Evolutionary conservation across 805 yeast species (phyloP).

Genomic region (Candida takata): DNA sequence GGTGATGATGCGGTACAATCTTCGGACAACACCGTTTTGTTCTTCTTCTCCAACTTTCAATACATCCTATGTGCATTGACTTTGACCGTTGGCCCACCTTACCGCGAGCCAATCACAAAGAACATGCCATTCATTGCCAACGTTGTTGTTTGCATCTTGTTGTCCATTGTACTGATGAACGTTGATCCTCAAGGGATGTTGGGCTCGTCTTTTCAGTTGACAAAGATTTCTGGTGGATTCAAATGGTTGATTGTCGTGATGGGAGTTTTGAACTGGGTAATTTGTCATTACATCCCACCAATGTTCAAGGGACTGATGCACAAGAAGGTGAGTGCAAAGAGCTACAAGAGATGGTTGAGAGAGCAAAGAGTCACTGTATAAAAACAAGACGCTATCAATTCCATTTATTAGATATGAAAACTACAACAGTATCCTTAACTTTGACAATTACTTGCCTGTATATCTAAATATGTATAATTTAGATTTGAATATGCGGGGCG

Average conservation of each 20-base stretch:
- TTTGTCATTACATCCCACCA: conserved; percentile 28
- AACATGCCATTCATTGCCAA: conserved; percentile 70
- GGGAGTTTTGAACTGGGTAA: conserved; percentile 43
- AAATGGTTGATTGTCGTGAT: conserved; percentile 42
- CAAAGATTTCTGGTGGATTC: conserved; percentile 46
- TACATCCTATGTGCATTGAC: conserved; percentile 78
- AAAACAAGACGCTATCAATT: not conserved
- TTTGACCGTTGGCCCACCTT: conserved; percentile 91
- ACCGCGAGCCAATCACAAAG: conserved; percentile 64
- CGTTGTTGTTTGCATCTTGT: conserved; percentile 38
- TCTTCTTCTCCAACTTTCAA: conserved; percentile 78
- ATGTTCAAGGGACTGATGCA: conserved; percentile 26
- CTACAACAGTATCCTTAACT: no score
- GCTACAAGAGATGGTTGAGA: conserved; percentile 27
- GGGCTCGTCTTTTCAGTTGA: conserved; percentile 72
- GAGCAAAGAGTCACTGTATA: conserved; percentile 10
- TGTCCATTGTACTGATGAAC: conserved; percentile 50
- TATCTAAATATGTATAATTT: no score
- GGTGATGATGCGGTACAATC: conserved; percentile 76
- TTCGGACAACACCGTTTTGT: conserved; percentile 84
- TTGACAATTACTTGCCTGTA: no score
- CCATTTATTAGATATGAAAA: not conserved
- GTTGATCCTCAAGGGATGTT: conserved; percentile 44
- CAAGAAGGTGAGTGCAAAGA: conserved; percentile 32
- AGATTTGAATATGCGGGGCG: no score